Base-by-base conservation (phyloP, 2,329 filamentous ascomycete genomes). In the Aspergillus spinulosporus region DNA sequence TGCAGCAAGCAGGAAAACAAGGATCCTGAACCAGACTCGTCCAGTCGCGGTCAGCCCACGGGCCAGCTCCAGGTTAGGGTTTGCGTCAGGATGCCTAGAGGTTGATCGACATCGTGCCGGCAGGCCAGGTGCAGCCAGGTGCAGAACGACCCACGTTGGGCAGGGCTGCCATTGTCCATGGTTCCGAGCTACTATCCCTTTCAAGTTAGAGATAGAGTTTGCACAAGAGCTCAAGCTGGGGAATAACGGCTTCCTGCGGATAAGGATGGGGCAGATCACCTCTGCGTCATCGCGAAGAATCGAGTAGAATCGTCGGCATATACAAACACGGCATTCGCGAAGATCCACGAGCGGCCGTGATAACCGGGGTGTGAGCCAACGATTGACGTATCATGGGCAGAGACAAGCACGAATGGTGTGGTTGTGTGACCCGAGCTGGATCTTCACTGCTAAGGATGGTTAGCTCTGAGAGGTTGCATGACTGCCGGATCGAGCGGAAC, bases 81-180 rank as follows among this genome's bases (percentile, higher is more conserved):
- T 58, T 56, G 54, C 56, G 54, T 60, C 57, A 58, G 48, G 60
- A 46, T 50, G 58, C 54, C 21, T 21, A 21, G 21, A 21, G 21
- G 21, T 37, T 12, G 34, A 37, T 37, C 34, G 34, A 12, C 34
- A 37, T 51, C 26, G 21, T 52, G 48, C 45, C 51, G 42, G 39
- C 50, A 34, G 31, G 21, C 31, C 31, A 34, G 5, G 31, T 11
- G 21, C 34, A 37, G 34, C 34, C 34, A 26, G 46, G 51, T 57
- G 46, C 29, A 51, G 28, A 21, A 21, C 21, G 54, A 54, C 49
- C 55, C 56, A 61, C 53, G 47, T 50, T 36, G 42, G 34, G 12
- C 44, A 28, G 42, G 29, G 26, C 31, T 49, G 43, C 32, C 42
- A 45, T 36, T 26, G 14, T 36, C 29, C 45, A 45, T 11, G 28